Evolutionary conservation across 352 stramenopile species (phyloP).

Genomic region (Globisporangium splendens): DNA sequence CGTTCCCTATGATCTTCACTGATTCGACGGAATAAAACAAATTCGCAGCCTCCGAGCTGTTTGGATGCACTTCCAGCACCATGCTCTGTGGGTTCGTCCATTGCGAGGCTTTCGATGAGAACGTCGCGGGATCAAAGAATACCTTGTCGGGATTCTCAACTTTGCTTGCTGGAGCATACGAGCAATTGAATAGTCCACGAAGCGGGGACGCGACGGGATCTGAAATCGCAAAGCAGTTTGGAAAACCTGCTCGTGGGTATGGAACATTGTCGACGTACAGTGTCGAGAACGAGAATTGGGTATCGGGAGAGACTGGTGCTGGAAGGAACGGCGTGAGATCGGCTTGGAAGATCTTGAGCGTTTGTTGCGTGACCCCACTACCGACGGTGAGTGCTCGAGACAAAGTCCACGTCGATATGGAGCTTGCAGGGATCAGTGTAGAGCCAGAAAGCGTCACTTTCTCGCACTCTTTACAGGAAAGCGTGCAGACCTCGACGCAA

Average conservation of each 20-base stretch:
- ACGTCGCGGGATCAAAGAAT: slow-evolving; percentile 29
- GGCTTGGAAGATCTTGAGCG: slow-evolving; percentile 36
- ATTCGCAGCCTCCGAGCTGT: slow-evolving; percentile 27
- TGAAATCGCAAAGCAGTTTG: slow-evolving; percentile 34
- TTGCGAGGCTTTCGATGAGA: slow-evolving; percentile 32
- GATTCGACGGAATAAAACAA: slow-evolving; percentile 35
- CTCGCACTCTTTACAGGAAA: slow-evolving; percentile 66
- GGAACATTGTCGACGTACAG: slow-evolving; percentile 48
- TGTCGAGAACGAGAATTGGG: slow-evolving; percentile 34
- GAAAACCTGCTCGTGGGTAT: slow-evolving; percentile 52
- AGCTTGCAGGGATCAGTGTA: slow-evolving; percentile 22
- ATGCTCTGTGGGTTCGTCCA: slow-evolving; percentile 30
- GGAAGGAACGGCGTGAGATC: slow-evolving; percentile 50
- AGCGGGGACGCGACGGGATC: neutral
- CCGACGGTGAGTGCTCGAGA: slow-evolving; percentile 26
- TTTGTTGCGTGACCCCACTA: slow-evolving; percentile 10
- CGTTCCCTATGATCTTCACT: slow-evolving; percentile 16
- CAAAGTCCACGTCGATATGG: slow-evolving; percentile 39
- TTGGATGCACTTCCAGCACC: slow-evolving; percentile 34
- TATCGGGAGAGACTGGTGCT: slow-evolving; percentile 22
- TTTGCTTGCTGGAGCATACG: slow-evolving; percentile 21
- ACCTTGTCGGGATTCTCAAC: slow-evolving; percentile 16
- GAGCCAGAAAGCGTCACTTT: slow-evolving; percentile 50
- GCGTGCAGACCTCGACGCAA: slow-evolving; percentile 58
- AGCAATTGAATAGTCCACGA: slow-evolving; percentile 31